Evolutionary conservation across 257 asterid genomes (phyloP).

Genomic region (Nicotiana knightiana): DNA sequence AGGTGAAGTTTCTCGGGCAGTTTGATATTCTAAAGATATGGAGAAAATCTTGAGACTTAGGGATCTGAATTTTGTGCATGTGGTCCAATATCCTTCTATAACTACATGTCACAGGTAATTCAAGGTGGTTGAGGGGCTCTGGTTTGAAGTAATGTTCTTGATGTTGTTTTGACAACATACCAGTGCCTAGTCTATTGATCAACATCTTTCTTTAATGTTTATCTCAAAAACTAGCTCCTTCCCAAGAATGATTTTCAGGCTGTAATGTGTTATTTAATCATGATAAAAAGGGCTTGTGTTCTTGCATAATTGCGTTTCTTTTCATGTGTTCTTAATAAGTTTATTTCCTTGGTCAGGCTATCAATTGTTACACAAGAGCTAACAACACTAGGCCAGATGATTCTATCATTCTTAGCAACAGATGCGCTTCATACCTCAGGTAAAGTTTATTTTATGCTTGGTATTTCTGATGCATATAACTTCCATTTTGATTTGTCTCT

Average conservation of each 20-base stretch:
- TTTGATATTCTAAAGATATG: neutral
- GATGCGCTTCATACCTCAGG: conserved; percentile 89
- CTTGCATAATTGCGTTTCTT: neutral
- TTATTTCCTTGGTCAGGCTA: conserved; percentile 45
- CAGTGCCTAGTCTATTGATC: neutral
- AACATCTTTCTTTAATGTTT: neutral
- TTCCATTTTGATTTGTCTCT: neutral
- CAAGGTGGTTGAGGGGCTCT: neutral
- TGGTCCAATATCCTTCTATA: neutral
- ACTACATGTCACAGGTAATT: neutral
- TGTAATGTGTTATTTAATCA: neutral
- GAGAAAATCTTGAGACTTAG: neutral
- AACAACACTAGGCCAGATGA: conserved; percentile 67
- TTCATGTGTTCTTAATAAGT: conserved; percentile 10
- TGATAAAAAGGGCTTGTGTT: neutral
- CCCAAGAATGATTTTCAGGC: neutral
- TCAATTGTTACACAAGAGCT: conserved; percentile 73
- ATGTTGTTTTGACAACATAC: neutral
- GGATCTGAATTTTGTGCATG: neutral
- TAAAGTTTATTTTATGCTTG: conserved; percentile 12
- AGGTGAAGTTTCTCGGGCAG: neutral
- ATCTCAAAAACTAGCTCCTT: neutral
- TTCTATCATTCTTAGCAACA: conserved; percentile 64
- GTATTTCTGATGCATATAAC: neutral
- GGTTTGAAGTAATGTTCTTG: neutral